Evolutionary conservation across 129 eudicot genomes (phyloP).

Genomic region (Arctium minus): DNA sequence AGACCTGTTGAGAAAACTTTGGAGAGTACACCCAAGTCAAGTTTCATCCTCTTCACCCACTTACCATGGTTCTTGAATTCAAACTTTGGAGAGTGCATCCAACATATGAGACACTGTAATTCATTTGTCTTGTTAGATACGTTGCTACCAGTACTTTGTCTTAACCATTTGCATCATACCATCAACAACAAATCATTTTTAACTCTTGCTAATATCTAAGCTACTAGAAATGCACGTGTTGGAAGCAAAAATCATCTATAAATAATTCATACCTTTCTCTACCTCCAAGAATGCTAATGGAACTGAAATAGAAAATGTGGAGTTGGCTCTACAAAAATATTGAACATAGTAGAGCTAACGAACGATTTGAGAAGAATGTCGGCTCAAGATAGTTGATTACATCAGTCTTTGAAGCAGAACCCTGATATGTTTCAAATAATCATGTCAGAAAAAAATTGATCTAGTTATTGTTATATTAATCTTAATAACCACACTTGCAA

Average conservation of each 20-base stretch:
- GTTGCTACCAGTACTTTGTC: not conserved
- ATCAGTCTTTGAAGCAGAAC: conserved; percentile 53
- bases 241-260: not conserved
- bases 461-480: not conserved
- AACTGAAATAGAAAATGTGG: conserved; percentile 50
- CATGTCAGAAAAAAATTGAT: not conserved
- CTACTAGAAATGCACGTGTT: not conserved
- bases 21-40: no score
- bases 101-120: no score
- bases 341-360: conserved; percentile 63
- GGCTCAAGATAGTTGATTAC: conserved; percentile 54
- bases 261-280: conserved; percentile 44
- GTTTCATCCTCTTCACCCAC: no score
- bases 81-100: no score
- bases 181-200: no score
- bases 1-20: no score
- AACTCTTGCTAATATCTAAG: conserved; percentile 4
- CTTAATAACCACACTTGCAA: not conserved
- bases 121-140: no score
- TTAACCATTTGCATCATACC: not conserved
- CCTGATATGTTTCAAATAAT: no score
- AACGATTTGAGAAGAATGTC: conserved; percentile 50
- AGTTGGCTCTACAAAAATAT: conserved; percentile 55
- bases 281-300: conserved; percentile 36
- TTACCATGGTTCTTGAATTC: no score